A percentile compares a stretch with the other conserved stretches of the same genome.
Evolutionary conservation across 352 stramenopile genomes (phyloP).

Genomic region (Globisporangium canariense): DNA sequence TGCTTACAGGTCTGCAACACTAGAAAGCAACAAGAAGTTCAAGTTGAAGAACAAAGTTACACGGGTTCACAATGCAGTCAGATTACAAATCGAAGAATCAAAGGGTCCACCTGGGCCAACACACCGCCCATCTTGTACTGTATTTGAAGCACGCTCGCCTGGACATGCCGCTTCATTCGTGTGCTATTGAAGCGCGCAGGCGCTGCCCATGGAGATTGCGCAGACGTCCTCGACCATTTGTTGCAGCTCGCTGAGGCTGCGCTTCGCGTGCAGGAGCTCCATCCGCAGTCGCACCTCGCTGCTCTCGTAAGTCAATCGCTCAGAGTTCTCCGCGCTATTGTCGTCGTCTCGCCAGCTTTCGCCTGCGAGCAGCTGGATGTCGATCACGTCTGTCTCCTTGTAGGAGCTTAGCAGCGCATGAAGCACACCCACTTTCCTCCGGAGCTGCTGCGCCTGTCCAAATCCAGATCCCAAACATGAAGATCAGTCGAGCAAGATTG

Average conservation of each 20-base stretch:
- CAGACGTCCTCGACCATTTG: slow-evolving; percentile 40
- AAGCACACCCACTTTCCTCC: slow-evolving; percentile 23
- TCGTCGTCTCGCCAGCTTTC: slow-evolving; percentile 10
- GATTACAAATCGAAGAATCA: no score
- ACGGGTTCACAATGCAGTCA: no score
- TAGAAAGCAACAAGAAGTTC: no score
- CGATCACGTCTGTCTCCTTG: slow-evolving; percentile 28
- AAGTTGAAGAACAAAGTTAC: no score
- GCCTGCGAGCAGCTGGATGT: slow-evolving; percentile 27
- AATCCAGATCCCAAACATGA: neutral
- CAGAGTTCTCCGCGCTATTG: no score
- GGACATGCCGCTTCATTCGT: no score
- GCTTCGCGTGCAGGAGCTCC: slow-evolving; percentile 12
- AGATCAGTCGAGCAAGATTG: neutral
- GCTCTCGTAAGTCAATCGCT: neutral
- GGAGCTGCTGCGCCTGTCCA: slow-evolving; percentile 30
- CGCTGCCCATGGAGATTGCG: slow-evolving; percentile 33
- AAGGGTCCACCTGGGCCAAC: neutral
- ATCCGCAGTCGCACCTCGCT: neutral
- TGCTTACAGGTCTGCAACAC: no score
- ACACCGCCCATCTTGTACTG: neutral
- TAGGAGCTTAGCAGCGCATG: slow-evolving; percentile 31
- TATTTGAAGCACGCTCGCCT: no score
- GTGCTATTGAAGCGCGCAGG: slow-evolving; percentile 43
- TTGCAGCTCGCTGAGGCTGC: slow-evolving; percentile 28